Conservation (phyloP, 2,329 filamentous ascomycete genomes). For the Pseudodiploospora longispora region DNA sequence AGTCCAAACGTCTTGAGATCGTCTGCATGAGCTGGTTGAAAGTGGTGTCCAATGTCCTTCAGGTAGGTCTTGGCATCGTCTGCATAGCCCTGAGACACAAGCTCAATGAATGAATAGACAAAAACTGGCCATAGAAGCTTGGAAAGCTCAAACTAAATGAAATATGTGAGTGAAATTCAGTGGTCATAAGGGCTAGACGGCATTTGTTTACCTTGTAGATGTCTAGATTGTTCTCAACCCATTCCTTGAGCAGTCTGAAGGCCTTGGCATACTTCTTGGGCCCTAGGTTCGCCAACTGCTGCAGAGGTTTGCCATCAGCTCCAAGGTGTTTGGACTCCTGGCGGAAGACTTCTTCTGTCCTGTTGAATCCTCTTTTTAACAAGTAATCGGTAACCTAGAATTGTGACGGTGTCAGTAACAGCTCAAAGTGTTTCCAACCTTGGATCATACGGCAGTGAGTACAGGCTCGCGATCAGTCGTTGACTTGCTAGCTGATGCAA, state of each 20-base stretch:
- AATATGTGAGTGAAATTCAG: neutral
- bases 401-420: too few relatives aligned
- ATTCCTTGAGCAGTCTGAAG: slow-evolving; percentile 65
- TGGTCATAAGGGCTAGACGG: too few relatives aligned
- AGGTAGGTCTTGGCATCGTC: slow-evolving; percentile 70
- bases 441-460: too few relatives aligned
- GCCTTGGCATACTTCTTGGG: slow-evolving; percentile 71
- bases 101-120: slow-evolving; percentile 81
- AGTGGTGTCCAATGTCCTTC: slow-evolving; percentile 55
- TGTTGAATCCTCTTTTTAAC: slow-evolving; percentile 86
- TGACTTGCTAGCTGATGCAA: too few relatives aligned
- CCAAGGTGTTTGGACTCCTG: slow-evolving; percentile 83
- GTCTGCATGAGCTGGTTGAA: slow-evolving; percentile 70
- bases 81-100: slow-evolving; percentile 63
- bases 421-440: too few relatives aligned
- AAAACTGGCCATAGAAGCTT: slow-evolving; percentile 91
- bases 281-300: slow-evolving; percentile 59
- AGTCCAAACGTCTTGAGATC: slow-evolving; percentile 69
- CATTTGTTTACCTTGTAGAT: slow-evolving; percentile 66
- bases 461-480: too few relatives aligned
- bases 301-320: slow-evolving; percentile 68
- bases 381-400: slow-evolving; percentile 80
- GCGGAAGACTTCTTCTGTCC: slow-evolving; percentile 86
- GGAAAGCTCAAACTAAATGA: slow-evolving; percentile 67
- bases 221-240: slow-evolving; percentile 87